Base-by-base conservation (phyloP, 2,329 filamentous ascomycete genomes). In the Claviceps quebecensis region DNA sequence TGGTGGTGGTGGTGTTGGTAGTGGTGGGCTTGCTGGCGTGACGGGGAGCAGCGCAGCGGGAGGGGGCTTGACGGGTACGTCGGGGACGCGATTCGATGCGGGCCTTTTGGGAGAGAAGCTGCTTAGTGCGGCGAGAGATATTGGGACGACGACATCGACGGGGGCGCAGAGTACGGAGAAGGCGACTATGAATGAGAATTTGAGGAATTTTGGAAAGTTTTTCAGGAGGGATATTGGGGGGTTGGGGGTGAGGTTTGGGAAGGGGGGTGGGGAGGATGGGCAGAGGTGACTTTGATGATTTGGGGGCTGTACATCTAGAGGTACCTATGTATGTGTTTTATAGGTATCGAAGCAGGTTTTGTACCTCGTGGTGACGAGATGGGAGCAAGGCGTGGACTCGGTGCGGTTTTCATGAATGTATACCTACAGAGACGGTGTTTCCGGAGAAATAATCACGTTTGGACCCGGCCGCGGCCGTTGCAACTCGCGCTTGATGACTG, bases 181-280 rank as follows among this genome's bases (percentile, higher is more conserved):
- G 60, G 80, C 78, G 7, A 87, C 85, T 49, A 78, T 96, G 56
- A 95, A 96, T 64, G 90, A 95, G 68, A 96, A 96, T 67, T 65
- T 97, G 67, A 90, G 88, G 71, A 95, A 88, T 65, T 87, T 98
- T 68, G 91, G 91, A 23, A 96, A 95, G 69, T 96, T 97, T 70
- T 97, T 97, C 72, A 82, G 85, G 56, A 75, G 91, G 56, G 91
- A 96, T 70, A 83, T 91, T 56, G 86, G 86, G 34, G 80, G 83
- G 2, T 77, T 91, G 56, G 84, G 86, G 2, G 80, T 78, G 11
- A 72, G 85, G 57, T 90, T 90, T 65, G 86, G 85, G 46, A 82
- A 78, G 67, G 67, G 77, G 49, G 75, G 78, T 52, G 68, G 68
- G 13, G 58, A 59, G 51, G 56, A 60, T 36, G 57, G 55, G 17